Percentiles rank a stretch among this genome's conserved stretches.
Conservation (phyloP, 306 rosid species). For the Trifolium fragiferum region DNA sequence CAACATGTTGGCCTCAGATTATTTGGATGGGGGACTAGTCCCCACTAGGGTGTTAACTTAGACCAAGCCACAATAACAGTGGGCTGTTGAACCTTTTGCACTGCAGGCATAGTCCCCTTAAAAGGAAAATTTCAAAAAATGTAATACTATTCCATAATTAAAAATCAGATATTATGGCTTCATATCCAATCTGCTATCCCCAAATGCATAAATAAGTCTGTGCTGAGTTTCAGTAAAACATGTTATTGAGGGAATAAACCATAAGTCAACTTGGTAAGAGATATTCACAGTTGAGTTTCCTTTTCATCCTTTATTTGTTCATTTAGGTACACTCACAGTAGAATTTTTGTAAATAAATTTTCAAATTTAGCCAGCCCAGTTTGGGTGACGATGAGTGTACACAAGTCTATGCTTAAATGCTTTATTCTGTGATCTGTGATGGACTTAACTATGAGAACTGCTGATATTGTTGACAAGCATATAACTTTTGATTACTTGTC, state of each 20-base stretch:
- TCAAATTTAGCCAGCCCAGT: not conserved
- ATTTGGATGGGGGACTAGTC: not conserved
- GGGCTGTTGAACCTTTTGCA: not conserved
- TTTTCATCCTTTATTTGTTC: slow-evolving; percentile 26
- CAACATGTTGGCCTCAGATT: not conserved
- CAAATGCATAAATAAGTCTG: not conserved
- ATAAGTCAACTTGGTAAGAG: not conserved
- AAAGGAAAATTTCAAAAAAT: slow-evolving; percentile 14
- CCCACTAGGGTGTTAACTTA: not conserved
- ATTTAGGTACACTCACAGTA: slow-evolving; percentile 6
- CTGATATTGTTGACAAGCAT: not conserved
- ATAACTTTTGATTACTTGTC: not conserved
- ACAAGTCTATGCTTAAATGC: not conserved
- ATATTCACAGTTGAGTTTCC: not conserved
- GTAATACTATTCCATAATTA: not conserved
- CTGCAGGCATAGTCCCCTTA: not conserved
- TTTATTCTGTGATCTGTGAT: not conserved
- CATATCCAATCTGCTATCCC: slow-evolving; percentile 1
- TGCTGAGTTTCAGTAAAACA: not conserved
- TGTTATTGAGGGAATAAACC: not conserved
- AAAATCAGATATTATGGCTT: not conserved
- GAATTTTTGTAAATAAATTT: slow-evolving; percentile 20
- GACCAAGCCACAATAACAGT: not conserved
- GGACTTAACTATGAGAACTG: not conserved
- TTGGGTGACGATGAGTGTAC: not conserved